phyloP scores from a whole-genome alignment of 495 filamentous ascomycete species.

The Penicillium diatomitis region DNA sequence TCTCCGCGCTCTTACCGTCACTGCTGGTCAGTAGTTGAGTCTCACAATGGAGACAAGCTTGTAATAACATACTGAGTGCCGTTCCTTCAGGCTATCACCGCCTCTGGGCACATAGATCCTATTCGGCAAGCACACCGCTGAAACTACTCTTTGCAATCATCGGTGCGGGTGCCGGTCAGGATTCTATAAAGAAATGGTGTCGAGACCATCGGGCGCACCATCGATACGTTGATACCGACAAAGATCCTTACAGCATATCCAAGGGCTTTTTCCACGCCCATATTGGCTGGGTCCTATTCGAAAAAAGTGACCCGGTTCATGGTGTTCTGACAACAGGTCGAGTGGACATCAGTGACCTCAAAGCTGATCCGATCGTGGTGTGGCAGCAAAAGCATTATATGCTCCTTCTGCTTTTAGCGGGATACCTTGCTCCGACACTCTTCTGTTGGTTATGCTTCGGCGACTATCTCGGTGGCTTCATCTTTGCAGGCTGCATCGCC shows the following conservation, averaged over 20 bases:
- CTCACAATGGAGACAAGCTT: background rate
- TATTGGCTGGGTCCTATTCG: conserved; percentile 81
- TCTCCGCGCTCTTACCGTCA: conserved; percentile 2
- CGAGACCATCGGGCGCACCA: conserved; percentile 93
- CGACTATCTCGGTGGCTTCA: conserved; percentile 79
- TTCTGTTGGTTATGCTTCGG: conserved; percentile 73
- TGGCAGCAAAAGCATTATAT: conserved; percentile 89
- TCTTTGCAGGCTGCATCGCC: conserved; percentile 83
- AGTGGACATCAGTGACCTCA: conserved; percentile 89
- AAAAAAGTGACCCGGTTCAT: conserved; percentile 49
- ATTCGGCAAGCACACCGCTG: conserved; percentile 71
- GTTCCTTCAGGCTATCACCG: conserved; percentile 59
- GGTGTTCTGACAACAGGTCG: conserved; percentile 68
- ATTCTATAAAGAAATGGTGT: conserved; percentile 89
- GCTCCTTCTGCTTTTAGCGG: conserved; percentile 74
- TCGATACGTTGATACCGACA: conserved; percentile 94
- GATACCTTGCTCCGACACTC: conserved; percentile 67
- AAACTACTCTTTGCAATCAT: conserved; percentile 79
- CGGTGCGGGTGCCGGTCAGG: conserved; percentile 89
- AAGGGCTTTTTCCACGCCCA: conserved; percentile 93
- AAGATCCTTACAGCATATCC: conserved; percentile 93
- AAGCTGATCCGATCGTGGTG: conserved; percentile 80
- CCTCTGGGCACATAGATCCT: conserved; percentile 87
- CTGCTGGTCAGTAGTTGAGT: background rate
- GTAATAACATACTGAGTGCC: background rate